A percentile compares a stretch with the other conserved stretches of the same genome.
Evolutionary conservation across 2,329 filamentous ascomycete species (phyloP).

Genomic region (Mycocentrospora acerina): DNA sequence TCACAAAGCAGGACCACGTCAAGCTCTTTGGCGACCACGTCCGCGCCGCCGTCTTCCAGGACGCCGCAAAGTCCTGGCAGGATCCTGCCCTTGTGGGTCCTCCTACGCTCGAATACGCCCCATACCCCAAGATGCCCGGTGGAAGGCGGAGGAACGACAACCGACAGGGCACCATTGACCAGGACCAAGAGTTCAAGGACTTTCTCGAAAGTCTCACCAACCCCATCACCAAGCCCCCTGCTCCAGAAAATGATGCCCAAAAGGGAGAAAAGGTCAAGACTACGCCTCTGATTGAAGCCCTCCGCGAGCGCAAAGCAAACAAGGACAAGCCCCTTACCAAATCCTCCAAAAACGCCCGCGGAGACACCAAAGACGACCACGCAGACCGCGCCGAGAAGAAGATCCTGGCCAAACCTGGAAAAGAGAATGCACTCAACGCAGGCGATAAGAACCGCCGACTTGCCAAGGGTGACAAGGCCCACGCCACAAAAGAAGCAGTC

Average conservation of each 20-base stretch:
- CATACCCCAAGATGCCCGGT: conserved; percentile 79
- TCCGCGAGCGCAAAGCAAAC: conserved; percentile 89
- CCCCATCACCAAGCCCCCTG: conserved; percentile 58
- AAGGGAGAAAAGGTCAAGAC: conserved; percentile 69
- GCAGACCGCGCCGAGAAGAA: conserved; percentile 51
- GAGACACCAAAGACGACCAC: conserved; percentile 65
- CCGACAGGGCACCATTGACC: conserved; percentile 91
- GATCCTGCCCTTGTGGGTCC: conserved; percentile 74
- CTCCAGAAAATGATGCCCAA: conserved; percentile 55
- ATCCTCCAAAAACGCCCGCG: conserved; percentile 57
- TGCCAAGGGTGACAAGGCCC: conserved; percentile 60
- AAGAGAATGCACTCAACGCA: conserved; percentile 29
- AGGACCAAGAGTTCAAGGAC: conserved; percentile 91
- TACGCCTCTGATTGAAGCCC: conserved; percentile 85
- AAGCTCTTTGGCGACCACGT: conserved; percentile 69
- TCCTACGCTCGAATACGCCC: conserved; percentile 77
- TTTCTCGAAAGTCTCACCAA: conserved; percentile 89
- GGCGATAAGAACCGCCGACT: conserved; percentile 43
- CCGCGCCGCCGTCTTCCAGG: conserved; percentile 70
- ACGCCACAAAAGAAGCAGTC: conserved; percentile 62
- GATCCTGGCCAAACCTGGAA: conserved; percentile 33
- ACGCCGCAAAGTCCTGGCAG: conserved; percentile 74
- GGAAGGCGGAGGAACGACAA: conserved; percentile 75
- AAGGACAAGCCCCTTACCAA: conserved; percentile 59
- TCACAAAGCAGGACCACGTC: conserved; percentile 71